Conservation (phyloP, 2,329 filamentous ascomycete species). For the Drechslerella coelobrocha region DNA sequence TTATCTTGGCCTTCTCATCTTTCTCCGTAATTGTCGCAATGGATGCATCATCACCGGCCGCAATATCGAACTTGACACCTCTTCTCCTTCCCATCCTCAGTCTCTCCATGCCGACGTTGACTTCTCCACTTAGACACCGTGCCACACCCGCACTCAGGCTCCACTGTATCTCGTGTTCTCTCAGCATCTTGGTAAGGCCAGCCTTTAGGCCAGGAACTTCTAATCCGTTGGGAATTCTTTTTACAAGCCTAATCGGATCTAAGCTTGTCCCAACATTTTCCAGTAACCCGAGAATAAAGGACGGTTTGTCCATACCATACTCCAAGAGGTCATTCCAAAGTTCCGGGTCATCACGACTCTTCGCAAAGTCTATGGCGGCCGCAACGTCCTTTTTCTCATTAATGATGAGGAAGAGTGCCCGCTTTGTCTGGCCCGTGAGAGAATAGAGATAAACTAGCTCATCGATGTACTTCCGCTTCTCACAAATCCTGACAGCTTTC, state of each 20-base stretch:
- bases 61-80: conserved; percentile 86
- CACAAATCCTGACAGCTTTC: conserved; percentile 78
- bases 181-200: conserved; percentile 86
- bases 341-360: conserved; percentile 88
- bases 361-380: conserved; percentile 92
- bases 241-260: conserved; percentile 86
- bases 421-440: conserved; percentile 92
- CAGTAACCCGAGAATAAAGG: conserved; percentile 88
- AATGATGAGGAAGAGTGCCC: conserved; percentile 89
- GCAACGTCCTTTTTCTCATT: conserved; percentile 89
- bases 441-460: conserved; percentile 96
- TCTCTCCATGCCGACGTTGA: conserved; percentile 80
- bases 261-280: conserved; percentile 94
- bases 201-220: conserved; percentile 90
- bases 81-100: conserved; percentile 79
- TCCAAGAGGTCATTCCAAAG: conserved; percentile 93
- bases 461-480: conserved; percentile 78
- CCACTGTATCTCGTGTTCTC: conserved; percentile 93
- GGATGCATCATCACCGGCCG: conserved; percentile 36
- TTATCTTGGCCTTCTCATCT: conserved; percentile 52
- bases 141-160: conserved; percentile 91
- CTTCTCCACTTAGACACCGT: conserved; percentile 83
- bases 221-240: conserved; percentile 87
- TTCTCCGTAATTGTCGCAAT: conserved; percentile 55
- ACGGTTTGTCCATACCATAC: conserved; percentile 97